These are phyloP conservation scores for Cyberlindnera maclurae DNA, from an alignment of 805 yeast genomes.

Conservation along the genomic window DNA sequence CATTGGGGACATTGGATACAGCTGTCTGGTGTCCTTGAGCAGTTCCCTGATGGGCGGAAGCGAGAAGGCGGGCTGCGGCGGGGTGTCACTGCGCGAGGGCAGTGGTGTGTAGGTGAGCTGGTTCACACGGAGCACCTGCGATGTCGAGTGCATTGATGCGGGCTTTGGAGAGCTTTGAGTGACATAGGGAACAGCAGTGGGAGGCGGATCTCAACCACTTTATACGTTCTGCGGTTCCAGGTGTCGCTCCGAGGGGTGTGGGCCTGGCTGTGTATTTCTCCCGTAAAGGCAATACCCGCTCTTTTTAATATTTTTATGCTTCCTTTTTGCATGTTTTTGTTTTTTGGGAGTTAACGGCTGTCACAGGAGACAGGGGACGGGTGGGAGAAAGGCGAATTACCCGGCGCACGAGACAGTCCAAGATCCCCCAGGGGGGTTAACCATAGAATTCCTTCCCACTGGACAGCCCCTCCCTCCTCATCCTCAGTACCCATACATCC, in stretches of 20 bases:
- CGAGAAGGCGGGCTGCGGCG: slow-evolving; percentile 7
- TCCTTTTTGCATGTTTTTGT: too few species aligned
- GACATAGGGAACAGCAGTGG: too few species aligned
- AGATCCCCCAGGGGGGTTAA: slow-evolving; percentile 19
- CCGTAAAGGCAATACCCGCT: too few species aligned
- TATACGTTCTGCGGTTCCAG: too few species aligned
- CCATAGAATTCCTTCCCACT: slow-evolving; percentile 6
- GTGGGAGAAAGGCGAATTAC: background rate
- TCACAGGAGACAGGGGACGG: background rate
- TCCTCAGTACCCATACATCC: too few species aligned
- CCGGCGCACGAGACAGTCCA: too few species aligned
- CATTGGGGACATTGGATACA: background rate
- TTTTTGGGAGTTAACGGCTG: background rate
- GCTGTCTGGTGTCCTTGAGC: slow-evolving; percentile 4
- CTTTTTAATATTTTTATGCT: too few species aligned
- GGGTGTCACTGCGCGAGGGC: slow-evolving; percentile 2
- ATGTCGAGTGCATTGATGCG: background rate
- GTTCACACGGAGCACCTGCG: slow-evolving; percentile 11
- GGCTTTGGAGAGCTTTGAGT: background rate
- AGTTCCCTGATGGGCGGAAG: slow-evolving; percentile 18
- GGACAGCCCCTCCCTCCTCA: too few species aligned
- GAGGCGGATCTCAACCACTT: too few species aligned
- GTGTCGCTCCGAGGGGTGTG: too few species aligned
- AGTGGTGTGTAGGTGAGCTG: background rate
- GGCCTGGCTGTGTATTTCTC: too few species aligned